phyloP scores from a whole-genome alignment of 2,329 filamentous ascomycete genomes.

The Trichoderma sp. region DNA sequence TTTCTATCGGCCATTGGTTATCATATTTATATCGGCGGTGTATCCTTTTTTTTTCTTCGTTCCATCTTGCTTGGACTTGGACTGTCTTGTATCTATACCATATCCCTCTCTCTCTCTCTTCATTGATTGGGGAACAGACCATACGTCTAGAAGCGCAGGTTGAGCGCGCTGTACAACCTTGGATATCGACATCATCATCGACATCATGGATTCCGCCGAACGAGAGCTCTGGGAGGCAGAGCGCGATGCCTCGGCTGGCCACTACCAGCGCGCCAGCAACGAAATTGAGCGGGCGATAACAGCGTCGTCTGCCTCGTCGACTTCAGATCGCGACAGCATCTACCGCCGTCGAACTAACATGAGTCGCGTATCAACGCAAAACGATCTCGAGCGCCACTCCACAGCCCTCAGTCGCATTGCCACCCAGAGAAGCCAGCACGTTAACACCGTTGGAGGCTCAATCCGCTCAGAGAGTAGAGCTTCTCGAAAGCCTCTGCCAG shows the following conservation, averaged over 20 bases:
- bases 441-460: constrained; percentile 67
- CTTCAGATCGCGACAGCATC: constrained; percentile 45
- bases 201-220: constrained; percentile 53
- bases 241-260: constrained; percentile 53
- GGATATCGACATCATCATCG: constrained; percentile 31
- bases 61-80: neutral
- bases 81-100: neutral
- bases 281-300: constrained; percentile 66
- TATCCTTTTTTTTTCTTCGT: neutral
- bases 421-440: constrained; percentile 72
- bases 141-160: neutral
- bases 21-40: neutral
- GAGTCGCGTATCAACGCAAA: constrained; percentile 65
- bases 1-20: neutral
- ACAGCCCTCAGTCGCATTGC: constrained; percentile 73
- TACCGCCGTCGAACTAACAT: constrained; percentile 51
- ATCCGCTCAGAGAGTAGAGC: constrained; percentile 48
- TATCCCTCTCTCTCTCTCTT: neutral
- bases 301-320: constrained; percentile 55
- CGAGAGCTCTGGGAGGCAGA: constrained; percentile 59
- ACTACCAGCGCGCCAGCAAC: constrained; percentile 49
- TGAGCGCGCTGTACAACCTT: neutral
- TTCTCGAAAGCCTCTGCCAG: constrained; percentile 63
- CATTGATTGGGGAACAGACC: neutral
- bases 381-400: constrained; percentile 69